These are phyloP conservation scores for Coniferiporia sulphurascens DNA, from an alignment of 1,284 basidiomycete species.

Conservation along the genomic window DNA sequence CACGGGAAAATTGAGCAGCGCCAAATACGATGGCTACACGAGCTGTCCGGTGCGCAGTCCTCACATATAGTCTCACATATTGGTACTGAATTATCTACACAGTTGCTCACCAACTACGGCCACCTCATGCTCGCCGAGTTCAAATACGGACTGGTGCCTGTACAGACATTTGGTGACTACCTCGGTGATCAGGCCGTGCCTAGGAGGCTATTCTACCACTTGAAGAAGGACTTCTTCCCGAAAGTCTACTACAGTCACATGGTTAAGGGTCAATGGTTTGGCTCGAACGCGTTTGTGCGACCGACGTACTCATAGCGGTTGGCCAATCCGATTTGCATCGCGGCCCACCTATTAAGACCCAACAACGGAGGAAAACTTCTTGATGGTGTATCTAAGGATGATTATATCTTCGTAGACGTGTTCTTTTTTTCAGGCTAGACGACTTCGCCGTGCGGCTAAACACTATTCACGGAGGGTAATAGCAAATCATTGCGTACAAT, in stretches of 20 bases:
- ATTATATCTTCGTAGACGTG: no score
- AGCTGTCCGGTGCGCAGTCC: constrained; percentile 64
- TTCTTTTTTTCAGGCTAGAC: no score
- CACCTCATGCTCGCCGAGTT: constrained; percentile 89
- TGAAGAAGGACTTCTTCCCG: constrained; percentile 94
- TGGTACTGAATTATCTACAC: constrained; percentile 15
- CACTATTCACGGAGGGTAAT: not conserved
- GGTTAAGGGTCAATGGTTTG: constrained; percentile 73
- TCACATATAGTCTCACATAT: constrained; percentile 19
- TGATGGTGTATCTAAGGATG: no score
- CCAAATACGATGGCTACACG: constrained; percentile 80
- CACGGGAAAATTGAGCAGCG: constrained; percentile 62
- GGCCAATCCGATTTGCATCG: not conserved
- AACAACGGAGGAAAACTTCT: no score
- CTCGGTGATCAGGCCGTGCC: constrained; percentile 70
- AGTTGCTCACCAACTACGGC: constrained; percentile 82
- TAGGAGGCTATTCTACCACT: constrained; percentile 77
- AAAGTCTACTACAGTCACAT: constrained; percentile 83
- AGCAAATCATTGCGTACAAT: not conserved
- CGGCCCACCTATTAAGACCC: no score
- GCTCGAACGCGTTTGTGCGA: constrained; percentile 44
- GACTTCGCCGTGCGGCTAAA: not conserved
- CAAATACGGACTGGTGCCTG: constrained; percentile 81
- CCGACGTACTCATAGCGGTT: constrained; percentile 34
- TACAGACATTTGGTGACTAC: constrained; percentile 74